phyloP scores from a whole-genome alignment of 2,329 filamentous ascomycete genomes.

The Cytospora mali region DNA sequence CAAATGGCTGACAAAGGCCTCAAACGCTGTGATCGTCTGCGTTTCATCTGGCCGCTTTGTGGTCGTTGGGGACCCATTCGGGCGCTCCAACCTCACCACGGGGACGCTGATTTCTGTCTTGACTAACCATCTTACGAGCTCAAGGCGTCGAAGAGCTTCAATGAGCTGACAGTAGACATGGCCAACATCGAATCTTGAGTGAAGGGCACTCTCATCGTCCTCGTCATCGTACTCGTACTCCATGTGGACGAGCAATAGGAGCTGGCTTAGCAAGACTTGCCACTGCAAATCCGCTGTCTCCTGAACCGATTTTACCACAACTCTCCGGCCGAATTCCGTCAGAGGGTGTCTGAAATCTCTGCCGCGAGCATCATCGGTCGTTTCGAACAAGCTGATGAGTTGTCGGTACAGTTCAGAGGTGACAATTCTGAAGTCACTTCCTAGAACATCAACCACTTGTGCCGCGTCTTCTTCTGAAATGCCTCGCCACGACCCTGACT shows the following conservation, averaged over 20 bases:
- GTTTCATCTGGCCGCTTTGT: conserved; percentile 50
- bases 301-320: conserved; percentile 75
- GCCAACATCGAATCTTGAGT: conserved; percentile 65
- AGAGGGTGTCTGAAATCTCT: conserved; percentile 55
- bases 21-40: conserved; percentile 59
- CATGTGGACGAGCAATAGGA: conserved; percentile 84
- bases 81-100: conserved; percentile 45
- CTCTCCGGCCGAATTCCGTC: conserved; percentile 75
- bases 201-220: conserved; percentile 67
- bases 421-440: conserved; percentile 64
- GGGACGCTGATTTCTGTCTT: conserved; percentile 59
- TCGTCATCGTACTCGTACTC: conserved; percentile 71
- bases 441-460: conserved; percentile 69
- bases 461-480: conserved; percentile 81
- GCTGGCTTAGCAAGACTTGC: conserved; percentile 76
- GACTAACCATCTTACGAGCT: conserved; percentile 72
- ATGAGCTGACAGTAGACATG: conserved; percentile 71
- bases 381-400: conserved; percentile 51
- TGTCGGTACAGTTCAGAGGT: conserved; percentile 57
- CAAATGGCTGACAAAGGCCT: conserved; percentile 64
- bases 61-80: conserved; percentile 34
- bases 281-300: conserved; percentile 75
- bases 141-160: conserved; percentile 69
- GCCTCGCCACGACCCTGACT: conserved; percentile 74
- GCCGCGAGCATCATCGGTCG: conserved; percentile 48